A percentile compares a stretch with the other conserved stretches of the same genome.
Evolutionary conservation across 2,329 filamentous ascomycete species (phyloP).

Genomic region (Penicillium palitans): DNA sequence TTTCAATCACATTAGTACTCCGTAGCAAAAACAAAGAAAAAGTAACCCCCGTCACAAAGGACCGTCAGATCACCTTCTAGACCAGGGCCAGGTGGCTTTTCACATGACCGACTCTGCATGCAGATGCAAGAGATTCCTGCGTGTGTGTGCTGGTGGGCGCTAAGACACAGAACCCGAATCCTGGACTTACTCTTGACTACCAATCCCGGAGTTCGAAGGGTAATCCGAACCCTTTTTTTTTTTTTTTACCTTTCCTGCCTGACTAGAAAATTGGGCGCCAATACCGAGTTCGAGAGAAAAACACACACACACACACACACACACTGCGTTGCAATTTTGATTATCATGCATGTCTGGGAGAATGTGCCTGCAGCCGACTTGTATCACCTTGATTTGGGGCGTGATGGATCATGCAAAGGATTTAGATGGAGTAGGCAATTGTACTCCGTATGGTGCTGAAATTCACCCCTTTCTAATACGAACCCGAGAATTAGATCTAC

Average conservation of each 20-base stretch:
- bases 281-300: background rate
- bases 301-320: no score
- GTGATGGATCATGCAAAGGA: background rate
- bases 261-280: constrained; percentile 12
- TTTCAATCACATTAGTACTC: background rate
- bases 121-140: constrained; percentile 33
- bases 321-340: background rate
- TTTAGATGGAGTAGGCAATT: background rate
- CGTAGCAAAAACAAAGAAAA: background rate
- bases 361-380: constrained; percentile 5
- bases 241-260: constrained; percentile 11
- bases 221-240: background rate
- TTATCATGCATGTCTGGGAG: background rate
- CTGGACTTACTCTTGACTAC: constrained; percentile 6
- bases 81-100: constrained; percentile 17
- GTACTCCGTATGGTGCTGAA: background rate
- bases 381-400: constrained; percentile 1
- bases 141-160: constrained; percentile 20
- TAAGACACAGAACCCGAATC: constrained; percentile 2
- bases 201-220: background rate
- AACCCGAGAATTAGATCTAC: background rate
- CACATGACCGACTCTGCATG: constrained; percentile 42
- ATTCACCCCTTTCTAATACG: background rate
- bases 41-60: background rate
- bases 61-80: constrained; percentile 5